Base-by-base conservation (phyloP, 2,329 filamentous ascomycete species). In the Beauveria caledonica region DNA sequence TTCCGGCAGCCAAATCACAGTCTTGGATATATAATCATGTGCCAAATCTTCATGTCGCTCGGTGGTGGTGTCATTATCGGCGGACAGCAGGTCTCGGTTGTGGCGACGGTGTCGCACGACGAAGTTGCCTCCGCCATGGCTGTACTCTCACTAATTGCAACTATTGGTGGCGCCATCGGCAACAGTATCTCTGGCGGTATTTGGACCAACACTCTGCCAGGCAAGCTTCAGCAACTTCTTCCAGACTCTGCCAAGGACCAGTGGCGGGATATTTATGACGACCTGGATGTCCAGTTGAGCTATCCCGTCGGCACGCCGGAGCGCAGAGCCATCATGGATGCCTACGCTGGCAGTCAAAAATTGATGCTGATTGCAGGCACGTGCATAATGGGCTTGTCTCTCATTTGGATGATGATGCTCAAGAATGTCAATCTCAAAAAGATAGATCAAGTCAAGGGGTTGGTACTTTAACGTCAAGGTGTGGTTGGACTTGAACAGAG, bases 281-380 rank as follows among this genome's bases (percentile, higher is more conserved):
- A 70, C 23, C 60, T 77, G n/a, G 59, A 60, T 0, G 66, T 63
- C 4, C 76, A 78, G 64, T 64, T 76, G 3, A 63, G 63, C 5
- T 81, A 79, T 63, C 66, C 72, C 0, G 65, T 76, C 17, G 74
- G 77, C 5, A 76, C 66, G 7, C 68, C 72, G 0, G 74, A 71
- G 23, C 69, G 80, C 17, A 62, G 71, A 19, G 80, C 72, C 2
- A 79, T 81, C 55, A 72, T 77, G 33, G 60, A 70, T 51, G 77
- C 79, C 0, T 83, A 82, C 61, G 77, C 73, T 1, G 74, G 77
- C 42, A 72, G 76, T 5, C 78, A 82, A 69, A 72, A 70, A 13
- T 64, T 69, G 39, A 74, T 75, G 73, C 68, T 74, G 29, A 69
- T 71, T 56, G 71, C 72, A n/a, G 73, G 73, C 19, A 67, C 67